Evolutionary conservation across 805 yeast genomes (phyloP).

Genomic region (Blastobotrys robertii): DNA sequence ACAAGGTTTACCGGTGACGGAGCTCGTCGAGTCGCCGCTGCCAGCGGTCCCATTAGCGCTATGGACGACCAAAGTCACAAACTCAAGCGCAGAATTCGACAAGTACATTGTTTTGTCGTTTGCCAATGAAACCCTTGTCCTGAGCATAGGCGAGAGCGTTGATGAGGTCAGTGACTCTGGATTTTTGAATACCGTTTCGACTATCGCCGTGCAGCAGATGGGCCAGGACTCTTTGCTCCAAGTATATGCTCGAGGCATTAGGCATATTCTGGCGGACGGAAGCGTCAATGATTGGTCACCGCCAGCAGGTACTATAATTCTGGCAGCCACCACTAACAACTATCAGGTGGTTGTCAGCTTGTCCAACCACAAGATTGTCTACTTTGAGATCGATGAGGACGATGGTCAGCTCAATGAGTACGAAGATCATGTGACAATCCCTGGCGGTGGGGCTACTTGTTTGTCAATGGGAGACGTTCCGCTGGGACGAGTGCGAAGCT

Average conservation of each 20-base stretch:
- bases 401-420: conserved; percentile 61
- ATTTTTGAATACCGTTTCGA: conserved; percentile 44
- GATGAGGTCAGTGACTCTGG: conserved; percentile 66
- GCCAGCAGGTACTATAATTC: conserved; percentile 62
- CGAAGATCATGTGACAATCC: conserved; percentile 48
- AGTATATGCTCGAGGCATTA: conserved; percentile 58
- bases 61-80: conserved; percentile 48
- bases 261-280: conserved; percentile 38
- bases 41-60: conserved; percentile 56
- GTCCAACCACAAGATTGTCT: conserved; percentile 64
- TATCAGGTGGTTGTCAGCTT: conserved; percentile 63
- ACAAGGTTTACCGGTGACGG: conserved; percentile 51
- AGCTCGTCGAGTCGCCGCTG: conserved; percentile 63
- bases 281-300: conserved; percentile 65
- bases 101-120: conserved; percentile 58
- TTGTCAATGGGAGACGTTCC: conserved; percentile 42
- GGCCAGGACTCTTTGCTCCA: conserved; percentile 60
- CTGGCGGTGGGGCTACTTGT: conserved; percentile 36
- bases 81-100: conserved; percentile 38
- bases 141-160: conserved; percentile 71
- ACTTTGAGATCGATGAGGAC: conserved; percentile 64
- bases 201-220: conserved; percentile 60
- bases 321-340: conserved; percentile 50
- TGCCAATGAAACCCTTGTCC: conserved; percentile 56
- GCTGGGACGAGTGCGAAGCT: conserved; percentile 38